These are phyloP conservation scores for Acanthamoeba pearcei DNA, from an alignment of 208 protist genomes.

Conservation along the genomic window DNA sequence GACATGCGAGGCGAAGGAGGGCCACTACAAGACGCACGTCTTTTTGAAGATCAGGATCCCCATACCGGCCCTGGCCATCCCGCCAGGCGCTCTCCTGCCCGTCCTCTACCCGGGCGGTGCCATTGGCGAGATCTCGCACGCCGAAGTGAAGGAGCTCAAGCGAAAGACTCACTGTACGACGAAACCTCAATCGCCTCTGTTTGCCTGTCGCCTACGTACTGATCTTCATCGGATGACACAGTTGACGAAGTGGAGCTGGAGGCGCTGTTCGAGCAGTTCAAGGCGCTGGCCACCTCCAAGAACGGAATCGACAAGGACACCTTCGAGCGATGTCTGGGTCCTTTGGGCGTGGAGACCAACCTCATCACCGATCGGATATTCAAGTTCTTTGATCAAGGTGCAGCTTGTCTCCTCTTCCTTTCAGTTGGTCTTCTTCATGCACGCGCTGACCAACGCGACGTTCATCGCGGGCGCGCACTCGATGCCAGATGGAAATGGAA, in stretches of 20 bases:
- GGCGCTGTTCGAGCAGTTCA: slow-evolving; percentile 80
- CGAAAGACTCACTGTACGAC: slow-evolving; percentile 71
- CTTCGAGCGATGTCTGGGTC: slow-evolving; percentile 81
- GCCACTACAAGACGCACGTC: slow-evolving; percentile 58
- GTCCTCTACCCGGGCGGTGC: slow-evolving; percentile 68
- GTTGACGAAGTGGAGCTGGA: slow-evolving; percentile 78
- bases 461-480: neutral
- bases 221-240: neutral
- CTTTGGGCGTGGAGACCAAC: slow-evolving; percentile 79
- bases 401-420: neutral
- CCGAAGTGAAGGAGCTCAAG: slow-evolving; percentile 69
- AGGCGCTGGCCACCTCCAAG: slow-evolving; percentile 53
- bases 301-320: slow-evolving; percentile 77
- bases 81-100: slow-evolving; percentile 45
- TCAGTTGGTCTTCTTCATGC: no score
- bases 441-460: no score
- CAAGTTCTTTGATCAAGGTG: slow-evolving; percentile 81
- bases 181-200: neutral
- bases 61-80: slow-evolving; percentile 65
- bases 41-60: slow-evolving; percentile 76
- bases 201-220: neutral
- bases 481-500: slow-evolving; percentile 72
- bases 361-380: slow-evolving; percentile 83
- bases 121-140: slow-evolving; percentile 36
- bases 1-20: slow-evolving; percentile 47